Evolutionary conservation across 768 basidiomycete genomes (phyloP), one percentile per base, ranked within the genome.

Genomic region (Boletus rufocinnamomeus): DNA sequence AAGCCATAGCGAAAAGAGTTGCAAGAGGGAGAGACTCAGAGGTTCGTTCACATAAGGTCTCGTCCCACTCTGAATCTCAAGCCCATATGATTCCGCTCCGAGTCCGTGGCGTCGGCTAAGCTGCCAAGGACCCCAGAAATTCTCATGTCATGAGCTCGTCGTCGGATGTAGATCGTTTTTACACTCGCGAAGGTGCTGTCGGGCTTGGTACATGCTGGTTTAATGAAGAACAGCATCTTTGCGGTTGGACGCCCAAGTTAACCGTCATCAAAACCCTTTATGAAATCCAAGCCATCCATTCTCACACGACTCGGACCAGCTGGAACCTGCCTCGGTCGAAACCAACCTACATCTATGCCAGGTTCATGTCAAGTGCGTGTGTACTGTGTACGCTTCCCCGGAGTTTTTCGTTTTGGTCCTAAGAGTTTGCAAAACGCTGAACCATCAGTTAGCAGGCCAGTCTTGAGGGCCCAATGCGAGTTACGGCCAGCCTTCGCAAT

Each of bases 1-100:
- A 62, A 1, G 66, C 30, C 73, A 73, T 77, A 35, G 38, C 2
- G 28, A 43, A 52, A 27, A n/a, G 13, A 21, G 37, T 16, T 44
- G 17, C 2, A 4, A 47, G 27, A n/a, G 17, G 41, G 21, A 23
- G 44, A 45, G 25, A 25, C 17, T 47, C 19, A n/a, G 19, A n/a
- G 28, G 19, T 23, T 34, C 30, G 19, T 23, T 34, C 30, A 38
- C 17, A 56, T 34, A 13, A 6, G 45, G 17, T 46, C 30, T 21
- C 4, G 45, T 28, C 17, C 45, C 14, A 17, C 19, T 14, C 43
- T 11, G 23, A 30, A 58, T 37, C 21, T 37, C 25, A 13, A 19
- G 28, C 3, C 6, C 17, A 30, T 56, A 48, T 56, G 54, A 27
- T 41, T 45, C 35, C 38, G 25, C 25, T 23, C 21, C 0, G 5